Base-by-base conservation (phyloP, 2,329 filamentous ascomycete species). In the Juglanconis sp. region DNA sequence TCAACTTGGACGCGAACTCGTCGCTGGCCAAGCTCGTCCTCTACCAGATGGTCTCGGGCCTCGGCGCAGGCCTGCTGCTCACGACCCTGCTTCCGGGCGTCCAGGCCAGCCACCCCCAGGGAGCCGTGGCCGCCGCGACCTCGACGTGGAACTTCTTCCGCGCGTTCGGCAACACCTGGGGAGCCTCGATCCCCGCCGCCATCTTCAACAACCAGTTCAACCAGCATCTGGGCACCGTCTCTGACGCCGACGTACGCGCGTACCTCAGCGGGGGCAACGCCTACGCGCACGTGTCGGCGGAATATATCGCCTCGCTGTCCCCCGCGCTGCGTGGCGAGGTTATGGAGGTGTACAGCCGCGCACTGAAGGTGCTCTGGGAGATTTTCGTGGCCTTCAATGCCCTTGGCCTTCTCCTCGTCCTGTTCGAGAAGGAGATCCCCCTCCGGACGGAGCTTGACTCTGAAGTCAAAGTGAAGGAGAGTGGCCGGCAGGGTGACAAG, bases 241-340 rank as follows among this genome's bases (percentile, higher is more conserved):
- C 48, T 15, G 15, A 11, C 48, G 31, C 17, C 71, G 9, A 8
- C 2, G 48, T 51, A 30, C 8, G 48, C 31, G 32, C 31, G 17
- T 8, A 17, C 13, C 48, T 51, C 15, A 9, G 48, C 8, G 48
- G 48, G 2, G 48, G 48, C 8, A 30, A 51, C 15, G 48, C 30
- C 7, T 51, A 51, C 15, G 31, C 48, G 8, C 48, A 51, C 13
- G 48, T 51, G 7, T 51, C 48, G 5, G 30, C 48, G 11, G 31
- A 17, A 3, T 51, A 34, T 11, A 51, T 36, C 31, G 10, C 32
- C 3, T 51, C 48, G 8, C 48, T 51, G 5, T 17, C 30, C 4
- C 48, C 48, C 17, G 13, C 7, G 11, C 9, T 51, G 30, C 48
- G 31, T 11, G 13, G 6, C 5, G 31, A 51, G 48, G 48, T 51